phyloP scores from a whole-genome alignment of 306 rosid species.

The Sicyos baderoa region DNA sequence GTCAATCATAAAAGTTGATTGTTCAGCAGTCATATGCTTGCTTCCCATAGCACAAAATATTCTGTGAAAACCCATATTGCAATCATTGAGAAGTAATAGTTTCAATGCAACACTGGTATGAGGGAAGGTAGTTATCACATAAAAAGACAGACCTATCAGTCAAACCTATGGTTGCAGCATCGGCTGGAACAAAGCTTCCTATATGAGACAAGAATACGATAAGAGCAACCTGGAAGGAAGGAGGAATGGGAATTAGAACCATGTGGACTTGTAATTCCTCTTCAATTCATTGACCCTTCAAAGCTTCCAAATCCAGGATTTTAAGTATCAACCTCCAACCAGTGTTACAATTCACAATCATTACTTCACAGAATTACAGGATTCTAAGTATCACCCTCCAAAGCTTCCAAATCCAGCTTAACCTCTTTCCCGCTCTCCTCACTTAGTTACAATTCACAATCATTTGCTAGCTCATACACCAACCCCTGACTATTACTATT shows the following conservation, averaged over 20 bases:
- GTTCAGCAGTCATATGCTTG: constrained; percentile 85
- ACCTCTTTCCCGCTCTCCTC: neutral
- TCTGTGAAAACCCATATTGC: constrained; percentile 35
- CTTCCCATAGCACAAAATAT: constrained; percentile 92
- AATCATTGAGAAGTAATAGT: constrained; percentile 11
- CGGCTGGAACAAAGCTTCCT: constrained; percentile 96
- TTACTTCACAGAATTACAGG: neutral
- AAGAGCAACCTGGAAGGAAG: constrained; percentile 66
- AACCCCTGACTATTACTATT: neutral
- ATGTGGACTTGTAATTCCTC: neutral
- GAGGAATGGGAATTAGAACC: neutral
- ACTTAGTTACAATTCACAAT: neutral
- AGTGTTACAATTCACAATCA: too few relatives aligned
- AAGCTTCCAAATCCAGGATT: constrained; percentile 4
- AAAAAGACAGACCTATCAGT: constrained; percentile 64
- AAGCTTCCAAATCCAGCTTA: neutral
- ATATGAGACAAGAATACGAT: constrained; percentile 88
- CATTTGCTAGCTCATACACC: neutral
- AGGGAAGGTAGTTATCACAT: constrained; percentile 22
- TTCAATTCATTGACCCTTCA: neutral
- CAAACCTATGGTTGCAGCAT: constrained; percentile 93
- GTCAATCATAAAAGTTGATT: constrained; percentile 89
- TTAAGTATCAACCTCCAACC: neutral
- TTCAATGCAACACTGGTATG: neutral
- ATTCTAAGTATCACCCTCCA: neutral